Percentiles rank a stretch among this genome's conserved stretches.
phyloP scores from a whole-genome alignment of 306 rosid genomes.

The Lotus japonicus region DNA sequence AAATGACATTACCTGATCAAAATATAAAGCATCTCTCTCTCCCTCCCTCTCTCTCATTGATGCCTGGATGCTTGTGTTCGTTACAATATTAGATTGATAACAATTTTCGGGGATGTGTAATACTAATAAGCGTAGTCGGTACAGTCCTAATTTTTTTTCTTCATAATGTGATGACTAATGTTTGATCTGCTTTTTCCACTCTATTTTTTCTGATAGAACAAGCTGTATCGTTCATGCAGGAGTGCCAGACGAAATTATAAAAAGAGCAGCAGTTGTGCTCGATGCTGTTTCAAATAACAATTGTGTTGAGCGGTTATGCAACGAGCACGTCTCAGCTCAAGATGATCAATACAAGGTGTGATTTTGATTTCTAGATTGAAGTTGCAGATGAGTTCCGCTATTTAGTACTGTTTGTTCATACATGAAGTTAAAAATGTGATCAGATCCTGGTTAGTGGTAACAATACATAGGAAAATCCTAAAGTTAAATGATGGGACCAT shows the following conservation, averaged over 20 bases:
- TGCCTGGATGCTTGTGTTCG: not conserved
- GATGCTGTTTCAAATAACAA: slow-evolving; percentile 52
- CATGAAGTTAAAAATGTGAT: too few relatives aligned
- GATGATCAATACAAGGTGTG: slow-evolving; percentile 68
- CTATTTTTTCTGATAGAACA: not conserved
- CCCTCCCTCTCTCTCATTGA: slow-evolving; percentile 10
- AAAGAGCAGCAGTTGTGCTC: slow-evolving; percentile 74
- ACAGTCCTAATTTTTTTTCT: too few relatives aligned
- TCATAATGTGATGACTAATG: not conserved
- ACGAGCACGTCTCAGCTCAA: slow-evolving; percentile 52
- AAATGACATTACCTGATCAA: not conserved
- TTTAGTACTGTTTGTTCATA: too few relatives aligned
- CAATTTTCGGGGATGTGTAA: not conserved
- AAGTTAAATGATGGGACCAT: too few relatives aligned
- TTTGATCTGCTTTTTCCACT: not conserved
- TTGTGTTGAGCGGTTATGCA: slow-evolving; percentile 48
- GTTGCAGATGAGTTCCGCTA: not conserved
- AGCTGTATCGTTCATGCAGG: slow-evolving; percentile 34
- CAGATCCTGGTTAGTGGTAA: too few relatives aligned
- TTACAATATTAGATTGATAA: not conserved
- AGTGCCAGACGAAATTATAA: slow-evolving; percentile 66
- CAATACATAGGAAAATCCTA: too few relatives aligned
- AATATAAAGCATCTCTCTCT: not conserved
- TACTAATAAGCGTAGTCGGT: not conserved
- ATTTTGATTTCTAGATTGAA: slow-evolving; percentile 14